These are phyloP conservation scores for Jacaranda mimosifolia DNA, from an alignment of 257 asterid species.

Conservation along the genomic window DNA sequence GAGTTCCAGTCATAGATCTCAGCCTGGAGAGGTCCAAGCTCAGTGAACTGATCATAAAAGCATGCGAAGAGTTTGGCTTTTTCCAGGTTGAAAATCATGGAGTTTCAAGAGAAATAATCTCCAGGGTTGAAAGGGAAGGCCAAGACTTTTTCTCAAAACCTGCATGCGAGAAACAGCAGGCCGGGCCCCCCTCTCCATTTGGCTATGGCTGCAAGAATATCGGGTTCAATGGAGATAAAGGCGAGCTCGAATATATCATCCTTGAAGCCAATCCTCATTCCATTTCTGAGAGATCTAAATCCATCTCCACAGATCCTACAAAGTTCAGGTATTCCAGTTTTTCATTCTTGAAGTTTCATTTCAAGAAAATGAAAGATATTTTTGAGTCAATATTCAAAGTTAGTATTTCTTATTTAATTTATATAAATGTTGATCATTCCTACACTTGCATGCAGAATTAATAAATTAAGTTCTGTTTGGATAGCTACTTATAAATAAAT, in stretches of 20 bases:
- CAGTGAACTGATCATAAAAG: constrained; percentile 50
- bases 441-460: constrained; percentile 16
- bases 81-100: constrained; percentile 74
- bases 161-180: constrained; percentile 56
- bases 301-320: constrained; percentile 53
- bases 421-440: background rate
- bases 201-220: constrained; percentile 85
- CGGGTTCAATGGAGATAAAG: constrained; percentile 80
- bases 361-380: background rate
- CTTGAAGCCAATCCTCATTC: constrained; percentile 60
- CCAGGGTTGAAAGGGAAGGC: constrained; percentile 56
- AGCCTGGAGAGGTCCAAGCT: constrained; percentile 44
- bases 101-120: constrained; percentile 49
- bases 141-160: constrained; percentile 56
- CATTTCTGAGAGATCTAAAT: constrained; percentile 45
- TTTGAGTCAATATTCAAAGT: no score
- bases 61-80: constrained; percentile 74
- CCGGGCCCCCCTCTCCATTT: constrained; percentile 65
- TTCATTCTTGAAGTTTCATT: background rate
- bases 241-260: constrained; percentile 75
- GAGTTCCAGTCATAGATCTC: constrained; percentile 66
- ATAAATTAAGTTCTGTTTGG: no score
- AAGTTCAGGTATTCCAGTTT: constrained; percentile 55
- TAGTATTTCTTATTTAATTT: background rate
- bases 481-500: background rate